These are phyloP conservation scores for Aspergillus ellipticus DNA, from an alignment of 495 filamentous ascomycete genomes.

Conservation along the genomic window DNA sequence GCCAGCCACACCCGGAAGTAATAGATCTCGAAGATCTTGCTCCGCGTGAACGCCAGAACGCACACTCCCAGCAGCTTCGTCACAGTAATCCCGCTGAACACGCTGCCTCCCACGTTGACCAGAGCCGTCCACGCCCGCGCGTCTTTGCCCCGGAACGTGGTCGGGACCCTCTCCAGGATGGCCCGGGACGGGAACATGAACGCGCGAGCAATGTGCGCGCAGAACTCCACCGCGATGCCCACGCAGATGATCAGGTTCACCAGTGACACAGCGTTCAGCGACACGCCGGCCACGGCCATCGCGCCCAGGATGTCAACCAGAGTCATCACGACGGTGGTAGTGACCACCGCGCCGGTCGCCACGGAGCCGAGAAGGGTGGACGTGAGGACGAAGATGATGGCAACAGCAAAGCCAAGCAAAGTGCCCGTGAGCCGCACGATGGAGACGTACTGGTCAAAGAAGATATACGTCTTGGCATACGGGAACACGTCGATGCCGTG, in stretches of 20 bases:
- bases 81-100: constrained; percentile 93
- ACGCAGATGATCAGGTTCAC: constrained; percentile 97
- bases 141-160: constrained; percentile 69
- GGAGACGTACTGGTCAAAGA: constrained; percentile 93
- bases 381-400: constrained; percentile 75
- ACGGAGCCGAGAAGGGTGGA: constrained; percentile 78
- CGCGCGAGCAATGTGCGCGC: constrained; percentile 91
- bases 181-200: constrained; percentile 85
- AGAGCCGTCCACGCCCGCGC: constrained; percentile 87
- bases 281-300: constrained; percentile 85
- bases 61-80: constrained; percentile 91
- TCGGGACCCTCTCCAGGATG: constrained; percentile 67
- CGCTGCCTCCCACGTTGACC: constrained; percentile 87
- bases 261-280: constrained; percentile 93
- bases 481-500: constrained; percentile 82
- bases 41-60: constrained; percentile 89
- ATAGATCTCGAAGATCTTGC: constrained; percentile 99
- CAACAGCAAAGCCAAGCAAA: constrained; percentile 77
- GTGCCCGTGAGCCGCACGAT: constrained; percentile 76
- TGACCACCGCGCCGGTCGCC: constrained; percentile 75
- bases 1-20: constrained; percentile 97
- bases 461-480: constrained; percentile 95
- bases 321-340: constrained; percentile 83
- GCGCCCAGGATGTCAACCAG: constrained; percentile 91
- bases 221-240: constrained; percentile 94